phyloP scores from a whole-genome alignment of 371 early-diverging fungal genomes.

The Mucor irregularis region DNA sequence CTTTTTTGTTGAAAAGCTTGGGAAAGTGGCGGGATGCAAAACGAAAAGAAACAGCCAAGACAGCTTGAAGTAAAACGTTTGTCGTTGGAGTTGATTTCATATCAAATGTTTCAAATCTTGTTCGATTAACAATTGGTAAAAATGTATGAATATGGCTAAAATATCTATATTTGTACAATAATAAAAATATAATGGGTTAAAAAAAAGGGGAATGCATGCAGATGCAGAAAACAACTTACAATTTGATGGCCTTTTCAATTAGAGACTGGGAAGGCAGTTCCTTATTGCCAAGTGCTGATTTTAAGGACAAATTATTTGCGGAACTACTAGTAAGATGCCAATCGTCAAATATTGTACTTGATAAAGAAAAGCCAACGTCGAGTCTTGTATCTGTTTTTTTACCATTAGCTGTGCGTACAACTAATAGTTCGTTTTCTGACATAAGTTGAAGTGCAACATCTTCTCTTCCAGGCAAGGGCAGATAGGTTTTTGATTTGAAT shows the following conservation, averaged over 20 bases:
- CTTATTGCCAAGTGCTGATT: background rate
- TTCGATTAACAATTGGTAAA: conserved; percentile 58
- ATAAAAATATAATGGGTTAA: background rate
- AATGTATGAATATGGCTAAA: conserved; percentile 59
- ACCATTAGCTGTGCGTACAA: conserved; percentile 34
- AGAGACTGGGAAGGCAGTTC: conserved; percentile 5
- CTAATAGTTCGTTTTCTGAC: conserved; percentile 43
- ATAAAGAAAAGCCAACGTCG: conserved; percentile 43
- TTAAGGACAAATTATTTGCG: too few species aligned
- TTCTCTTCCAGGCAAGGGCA: conserved; percentile 44
- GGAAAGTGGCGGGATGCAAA: conserved; percentile 36
- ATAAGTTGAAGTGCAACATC: conserved; percentile 38
- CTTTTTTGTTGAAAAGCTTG: conserved; percentile 23
- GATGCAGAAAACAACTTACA: conserved; percentile 20
- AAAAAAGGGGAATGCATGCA: background rate
- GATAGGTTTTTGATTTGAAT: conserved; percentile 36
- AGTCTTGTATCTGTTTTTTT: conserved; percentile 25
- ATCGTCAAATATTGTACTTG: conserved; percentile 33
- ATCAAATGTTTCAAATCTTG: conserved; percentile 47
- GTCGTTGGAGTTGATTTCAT: conserved; percentile 15
- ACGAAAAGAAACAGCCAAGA: conserved; percentile 55
- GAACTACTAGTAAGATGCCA: background rate
- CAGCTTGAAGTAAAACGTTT: conserved; percentile 43
- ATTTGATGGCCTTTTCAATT: conserved; percentile 14
- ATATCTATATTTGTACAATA: conserved; percentile 38